Evolutionary conservation across 2,329 filamentous ascomycete genomes (phyloP), one percentile per base, ranked within the genome.

Genomic region (Colletotrichum graminicola): DNA sequence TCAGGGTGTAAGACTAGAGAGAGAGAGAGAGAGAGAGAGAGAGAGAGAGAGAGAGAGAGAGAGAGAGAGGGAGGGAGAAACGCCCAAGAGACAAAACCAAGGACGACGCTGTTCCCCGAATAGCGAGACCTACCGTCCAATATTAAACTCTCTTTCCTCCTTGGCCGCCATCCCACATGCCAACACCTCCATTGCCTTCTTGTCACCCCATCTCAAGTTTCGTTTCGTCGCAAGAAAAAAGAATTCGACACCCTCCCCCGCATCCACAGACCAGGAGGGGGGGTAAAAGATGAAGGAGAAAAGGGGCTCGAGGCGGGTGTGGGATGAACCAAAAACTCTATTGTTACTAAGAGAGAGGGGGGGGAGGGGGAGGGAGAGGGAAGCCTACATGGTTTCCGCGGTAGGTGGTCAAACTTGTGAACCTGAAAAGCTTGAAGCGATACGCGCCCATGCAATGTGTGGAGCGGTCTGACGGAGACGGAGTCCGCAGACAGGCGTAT

Each of bases 301-400:
- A 29, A 14, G n/a, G 26, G 12, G 18, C 61, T 59, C 51, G 26
- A 52, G 43, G 45, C 64, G 51, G 52, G 68, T 71, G 68, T 67
- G 57, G 68, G 68, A 71, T 67, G 68, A 67, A 71, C 64, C 67
- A 18, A 39, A 69, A 54, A n/a, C 66, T 49, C 36, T 69, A 55
- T 54, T 36, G 26, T 36, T 16, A 5, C 32, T 2, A 14, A 12
- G 21, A 36, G 32, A 23, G 21, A 1, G 21, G 14, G 60, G 39
- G n/a, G 41, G 29, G n/a, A n/a, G 4, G 29, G 4, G 1, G 21
- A 21, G 60, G 51, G n/a, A 0, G 21, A 14, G 60, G 51, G n/a
- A 52, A 26, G 5, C 5, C 23, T 39, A 45, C 18, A 62, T 54
- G 45, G 60, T 62, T 62, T 52, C 18, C 7, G 59, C n/a, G 43